phyloP scores from a whole-genome alignment of 2,329 filamentous ascomycete genomes.

The Talaromyces sp. region DNA sequence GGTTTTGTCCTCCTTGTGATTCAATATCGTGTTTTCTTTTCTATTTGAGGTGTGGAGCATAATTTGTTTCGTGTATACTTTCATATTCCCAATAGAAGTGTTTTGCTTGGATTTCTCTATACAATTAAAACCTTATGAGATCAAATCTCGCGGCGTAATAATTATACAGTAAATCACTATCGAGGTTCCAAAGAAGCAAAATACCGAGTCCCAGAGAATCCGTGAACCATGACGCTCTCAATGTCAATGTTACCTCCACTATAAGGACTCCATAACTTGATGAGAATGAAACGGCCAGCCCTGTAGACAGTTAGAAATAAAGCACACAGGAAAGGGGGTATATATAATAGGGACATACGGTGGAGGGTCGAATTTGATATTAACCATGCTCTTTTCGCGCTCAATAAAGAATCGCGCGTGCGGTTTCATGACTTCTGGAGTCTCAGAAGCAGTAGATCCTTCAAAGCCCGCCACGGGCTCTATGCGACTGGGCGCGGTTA shows the following conservation, averaged over 20 bases:
- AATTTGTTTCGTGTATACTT: conserved; percentile 1
- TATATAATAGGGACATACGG: conserved; percentile 28
- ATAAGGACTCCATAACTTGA: conserved; percentile 85
- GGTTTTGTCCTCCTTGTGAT: background rate
- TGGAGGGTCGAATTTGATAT: conserved; percentile 64
- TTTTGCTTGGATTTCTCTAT: background rate
- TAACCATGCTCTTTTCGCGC: conserved; percentile 76
- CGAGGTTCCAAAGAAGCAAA: conserved; percentile 66
- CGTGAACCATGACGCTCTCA: conserved; percentile 75
- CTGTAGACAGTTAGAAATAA: conserved; percentile 25
- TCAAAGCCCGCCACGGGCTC: conserved; percentile 16
- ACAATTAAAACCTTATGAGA: too few species aligned
- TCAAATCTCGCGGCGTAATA: background rate
- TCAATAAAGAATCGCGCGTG: conserved; percentile 82
- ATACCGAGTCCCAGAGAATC: conserved; percentile 79
- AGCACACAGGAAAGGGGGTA: background rate
- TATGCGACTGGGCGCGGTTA: conserved; percentile 22
- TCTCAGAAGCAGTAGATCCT: conserved; percentile 2
- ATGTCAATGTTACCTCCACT: conserved; percentile 80
- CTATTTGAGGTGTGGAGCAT: background rate
- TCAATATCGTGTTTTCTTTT: conserved; percentile 8
- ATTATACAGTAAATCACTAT: conserved; percentile 30
- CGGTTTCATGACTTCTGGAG: conserved; percentile 58
- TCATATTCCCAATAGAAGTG: conserved; percentile 4
- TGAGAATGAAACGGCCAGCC: conserved; percentile 74